Percentiles rank a stretch among this genome's conserved stretches.
phyloP scores from a whole-genome alignment of 176 grass and related monocot species.

The Carex parvula region DNA sequence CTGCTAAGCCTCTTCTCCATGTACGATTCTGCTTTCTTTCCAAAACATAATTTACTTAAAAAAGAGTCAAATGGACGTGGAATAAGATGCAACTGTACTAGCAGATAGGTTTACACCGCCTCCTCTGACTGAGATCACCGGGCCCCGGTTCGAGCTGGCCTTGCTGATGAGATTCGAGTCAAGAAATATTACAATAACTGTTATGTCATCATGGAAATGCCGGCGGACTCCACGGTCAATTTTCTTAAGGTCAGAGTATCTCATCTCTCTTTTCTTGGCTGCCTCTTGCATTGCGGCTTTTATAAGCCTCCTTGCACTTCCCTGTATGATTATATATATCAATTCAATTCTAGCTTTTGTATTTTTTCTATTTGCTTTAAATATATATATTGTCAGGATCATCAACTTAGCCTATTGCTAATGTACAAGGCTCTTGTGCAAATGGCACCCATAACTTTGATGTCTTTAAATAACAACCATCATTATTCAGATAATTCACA shows the following conservation, averaged over 20 bases:
- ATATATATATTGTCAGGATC: neutral
- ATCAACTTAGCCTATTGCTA: neutral
- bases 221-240: slow-evolving; percentile 84
- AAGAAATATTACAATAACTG: slow-evolving; percentile 72
- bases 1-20: neutral
- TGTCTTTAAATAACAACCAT: neutral
- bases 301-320: slow-evolving; percentile 73
- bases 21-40: neutral
- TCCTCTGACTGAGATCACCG: slow-evolving; percentile 59
- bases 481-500: neutral
- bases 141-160: slow-evolving; percentile 45
- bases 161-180: slow-evolving; percentile 57
- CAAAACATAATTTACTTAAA: slow-evolving; percentile 19
- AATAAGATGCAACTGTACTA: slow-evolving; percentile 57
- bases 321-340: slow-evolving; percentile 45
- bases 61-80: neutral
- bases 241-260: slow-evolving; percentile 94
- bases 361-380: neutral
- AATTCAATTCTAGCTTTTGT: neutral
- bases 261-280: slow-evolving; percentile 96
- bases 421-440: neutral
- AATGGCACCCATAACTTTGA: neutral
- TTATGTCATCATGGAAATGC: slow-evolving; percentile 96
- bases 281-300: slow-evolving; percentile 63
- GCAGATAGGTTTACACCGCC: slow-evolving; percentile 42